Evolutionary conservation across 192 early-diverging fungal genomes (phyloP).

Genomic region (Jimgerdemannia lactiflua): DNA sequence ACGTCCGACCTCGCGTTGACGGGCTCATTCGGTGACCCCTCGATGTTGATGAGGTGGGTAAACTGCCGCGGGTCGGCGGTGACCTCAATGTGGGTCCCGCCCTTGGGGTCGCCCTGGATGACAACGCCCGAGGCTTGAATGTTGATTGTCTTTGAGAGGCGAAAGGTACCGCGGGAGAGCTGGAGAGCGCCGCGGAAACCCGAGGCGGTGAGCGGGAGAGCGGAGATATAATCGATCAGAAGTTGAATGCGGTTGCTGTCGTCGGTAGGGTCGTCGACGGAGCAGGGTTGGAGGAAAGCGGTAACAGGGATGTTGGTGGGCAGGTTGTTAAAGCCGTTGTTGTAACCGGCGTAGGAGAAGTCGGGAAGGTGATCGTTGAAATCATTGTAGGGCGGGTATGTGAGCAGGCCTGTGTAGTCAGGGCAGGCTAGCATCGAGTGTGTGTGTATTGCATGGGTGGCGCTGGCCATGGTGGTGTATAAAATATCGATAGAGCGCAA

Average conservation of each 20-base stretch:
- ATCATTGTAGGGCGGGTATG: slow-evolving; percentile 32
- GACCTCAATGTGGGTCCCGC: slow-evolving; percentile 37
- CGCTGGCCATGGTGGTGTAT: no score
- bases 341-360: slow-evolving; percentile 44
- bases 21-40: slow-evolving; percentile 25
- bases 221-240: slow-evolving; percentile 21
- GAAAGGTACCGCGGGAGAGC: slow-evolving; percentile 30
- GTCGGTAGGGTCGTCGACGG: slow-evolving; percentile 17
- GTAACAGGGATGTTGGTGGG: slow-evolving; percentile 24
- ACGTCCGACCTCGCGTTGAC: slow-evolving; percentile 12
- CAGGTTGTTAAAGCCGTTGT: slow-evolving; percentile 32
- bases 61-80: slow-evolving; percentile 26
- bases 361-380: slow-evolving; percentile 41
- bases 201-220: neutral
- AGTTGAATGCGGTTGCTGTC: slow-evolving; percentile 38
- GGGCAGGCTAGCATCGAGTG: neutral
- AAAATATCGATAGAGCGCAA: no score
- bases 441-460: no score
- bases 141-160: slow-evolving; percentile 26
- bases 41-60: slow-evolving; percentile 27
- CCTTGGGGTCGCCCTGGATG: slow-evolving; percentile 32
- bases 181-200: slow-evolving; percentile 34
- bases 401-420: slow-evolving; percentile 4
- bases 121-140: slow-evolving; percentile 32
- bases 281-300: slow-evolving; percentile 14